Evolutionary conservation across 768 basidiomycete genomes (phyloP).

Genomic region (Termitomyces heimii): DNA sequence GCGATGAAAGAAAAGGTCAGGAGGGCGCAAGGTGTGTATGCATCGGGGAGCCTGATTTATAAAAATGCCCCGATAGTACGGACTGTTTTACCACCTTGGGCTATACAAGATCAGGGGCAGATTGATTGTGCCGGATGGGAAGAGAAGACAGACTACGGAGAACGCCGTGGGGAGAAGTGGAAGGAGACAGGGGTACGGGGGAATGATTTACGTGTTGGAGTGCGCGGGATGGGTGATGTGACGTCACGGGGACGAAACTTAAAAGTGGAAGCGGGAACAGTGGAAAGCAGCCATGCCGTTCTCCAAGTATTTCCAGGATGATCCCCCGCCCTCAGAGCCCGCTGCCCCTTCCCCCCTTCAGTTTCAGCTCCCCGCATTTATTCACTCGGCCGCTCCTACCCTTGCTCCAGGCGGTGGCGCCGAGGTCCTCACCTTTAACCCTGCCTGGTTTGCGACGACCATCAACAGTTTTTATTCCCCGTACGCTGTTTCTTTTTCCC

Average conservation of each 20-base stretch:
- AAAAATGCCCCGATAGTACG: too few relatives aligned
- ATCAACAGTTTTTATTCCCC: constrained; percentile 1
- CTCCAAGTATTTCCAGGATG: constrained; percentile 30
- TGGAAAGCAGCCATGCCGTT: constrained; percentile 23
- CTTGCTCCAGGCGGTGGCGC: constrained; percentile 71
- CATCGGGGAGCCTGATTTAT: too few relatives aligned
- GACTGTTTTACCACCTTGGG: too few relatives aligned
- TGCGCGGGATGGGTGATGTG: not conserved
- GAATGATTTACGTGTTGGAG: too few relatives aligned
- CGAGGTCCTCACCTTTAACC: constrained; percentile 54
- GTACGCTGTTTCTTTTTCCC: constrained; percentile 3
- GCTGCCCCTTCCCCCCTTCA: constrained; percentile 16
- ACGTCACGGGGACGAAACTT: not conserved
- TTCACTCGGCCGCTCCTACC: constrained; percentile 33
- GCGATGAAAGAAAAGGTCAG: too few relatives aligned
- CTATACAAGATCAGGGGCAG: too few relatives aligned
- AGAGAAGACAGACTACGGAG: too few relatives aligned
- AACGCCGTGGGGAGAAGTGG: too few relatives aligned
- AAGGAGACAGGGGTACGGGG: too few relatives aligned
- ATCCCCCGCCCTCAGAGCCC: not conserved
- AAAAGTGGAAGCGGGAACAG: not conserved
- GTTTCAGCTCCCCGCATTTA: constrained; percentile 64
- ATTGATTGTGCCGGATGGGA: too few relatives aligned
- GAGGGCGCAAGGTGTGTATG: too few relatives aligned
- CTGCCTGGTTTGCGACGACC: constrained; percentile 47